These are phyloP conservation scores for Neofusicoccum cordaticola DNA, from an alignment of 2,329 filamentous ascomycete genomes.

Conservation along the genomic window DNA sequence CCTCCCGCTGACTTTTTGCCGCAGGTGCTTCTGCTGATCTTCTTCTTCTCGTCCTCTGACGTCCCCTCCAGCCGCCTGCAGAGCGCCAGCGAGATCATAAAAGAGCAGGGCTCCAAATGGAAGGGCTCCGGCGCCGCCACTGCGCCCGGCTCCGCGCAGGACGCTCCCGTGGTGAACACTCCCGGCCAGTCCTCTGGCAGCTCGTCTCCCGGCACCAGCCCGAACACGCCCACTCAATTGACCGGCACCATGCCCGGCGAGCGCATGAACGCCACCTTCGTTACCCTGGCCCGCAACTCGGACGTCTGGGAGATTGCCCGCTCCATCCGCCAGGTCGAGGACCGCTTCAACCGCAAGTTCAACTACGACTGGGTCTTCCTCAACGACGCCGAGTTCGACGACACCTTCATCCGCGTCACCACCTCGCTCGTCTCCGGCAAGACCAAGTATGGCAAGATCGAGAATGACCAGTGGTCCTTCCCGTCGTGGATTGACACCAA, in stretches of 20 bases:
- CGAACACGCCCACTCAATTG: slow-evolving; percentile 31
- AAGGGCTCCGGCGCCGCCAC: slow-evolving; percentile 10
- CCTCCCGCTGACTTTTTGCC: background rate
- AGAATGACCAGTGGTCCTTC: slow-evolving; percentile 94
- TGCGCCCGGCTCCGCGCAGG: slow-evolving; percentile 1
- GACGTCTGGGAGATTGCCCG: slow-evolving; percentile 96
- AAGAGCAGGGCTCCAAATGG: slow-evolving; percentile 24
- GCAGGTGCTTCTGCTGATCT: slow-evolving; percentile 68
- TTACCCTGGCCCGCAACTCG: slow-evolving; percentile 87
- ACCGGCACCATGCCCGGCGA: slow-evolving; percentile 58
- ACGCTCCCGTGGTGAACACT: background rate
- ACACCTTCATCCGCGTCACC: slow-evolving; percentile 90
- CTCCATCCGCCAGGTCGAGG: slow-evolving; percentile 94
- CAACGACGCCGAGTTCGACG: slow-evolving; percentile 92
- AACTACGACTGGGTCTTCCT: slow-evolving; percentile 99
- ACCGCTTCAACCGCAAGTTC: slow-evolving; percentile 95
- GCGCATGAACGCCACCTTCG: slow-evolving; percentile 95
- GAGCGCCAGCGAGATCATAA: slow-evolving; percentile 34
- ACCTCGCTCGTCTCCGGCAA: slow-evolving; percentile 86
- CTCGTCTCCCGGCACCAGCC: slow-evolving; percentile 26
- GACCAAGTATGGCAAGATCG: slow-evolving; percentile 86
- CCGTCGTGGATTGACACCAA: slow-evolving; percentile 94
- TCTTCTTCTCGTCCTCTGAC: slow-evolving; percentile 69
- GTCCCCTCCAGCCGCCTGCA: slow-evolving; percentile 35
- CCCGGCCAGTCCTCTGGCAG: background rate